A percentile compares a stretch with the other conserved stretches of the same genome.
These are phyloP conservation scores for Chaetomium strumarium DNA, from an alignment of 2,329 filamentous ascomycete species.

Conservation along the genomic window DNA sequence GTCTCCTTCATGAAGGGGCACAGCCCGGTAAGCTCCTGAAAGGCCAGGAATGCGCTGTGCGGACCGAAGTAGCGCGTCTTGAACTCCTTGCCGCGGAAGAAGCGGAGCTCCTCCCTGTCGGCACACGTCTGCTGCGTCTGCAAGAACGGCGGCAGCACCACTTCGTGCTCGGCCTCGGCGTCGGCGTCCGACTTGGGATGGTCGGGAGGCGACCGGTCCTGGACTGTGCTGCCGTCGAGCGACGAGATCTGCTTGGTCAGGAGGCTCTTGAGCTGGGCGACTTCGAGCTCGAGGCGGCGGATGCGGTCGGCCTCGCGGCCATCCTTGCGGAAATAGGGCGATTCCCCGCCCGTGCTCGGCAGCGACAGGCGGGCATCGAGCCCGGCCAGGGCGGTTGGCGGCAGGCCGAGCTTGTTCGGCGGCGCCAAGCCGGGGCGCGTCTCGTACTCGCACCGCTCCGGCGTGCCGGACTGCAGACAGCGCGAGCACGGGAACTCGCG, in stretches of 20 bases:
- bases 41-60: slow-evolving; percentile 55
- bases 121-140: slow-evolving; percentile 31
- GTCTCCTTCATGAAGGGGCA: slow-evolving; percentile 58
- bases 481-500: slow-evolving; percentile 56
- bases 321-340: slow-evolving; percentile 34
- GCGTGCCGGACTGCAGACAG: slow-evolving; percentile 56
- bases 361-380: slow-evolving; percentile 40
- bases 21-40: slow-evolving; percentile 52
- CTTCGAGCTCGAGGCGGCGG: slow-evolving; percentile 52
- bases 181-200: slow-evolving; percentile 17
- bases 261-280: slow-evolving; percentile 50
- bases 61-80: slow-evolving; percentile 56
- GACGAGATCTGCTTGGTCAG: slow-evolving; percentile 39
- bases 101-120: slow-evolving; percentile 50
- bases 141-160: slow-evolving; percentile 29
- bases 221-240: slow-evolving; percentile 48
- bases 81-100: slow-evolving; percentile 54
- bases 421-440: slow-evolving; percentile 38
- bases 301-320: slow-evolving; percentile 52
- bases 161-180: slow-evolving; percentile 19
- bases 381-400: slow-evolving; percentile 37
- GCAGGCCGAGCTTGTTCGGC: slow-evolving; percentile 42
- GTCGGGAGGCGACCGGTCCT: slow-evolving; percentile 26
- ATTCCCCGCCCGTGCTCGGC: slow-evolving; percentile 35
- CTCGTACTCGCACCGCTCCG: slow-evolving; percentile 55